Evolutionary conservation across 495 filamentous ascomycete species (phyloP).

Genomic region (Letharia columbiana): DNA sequence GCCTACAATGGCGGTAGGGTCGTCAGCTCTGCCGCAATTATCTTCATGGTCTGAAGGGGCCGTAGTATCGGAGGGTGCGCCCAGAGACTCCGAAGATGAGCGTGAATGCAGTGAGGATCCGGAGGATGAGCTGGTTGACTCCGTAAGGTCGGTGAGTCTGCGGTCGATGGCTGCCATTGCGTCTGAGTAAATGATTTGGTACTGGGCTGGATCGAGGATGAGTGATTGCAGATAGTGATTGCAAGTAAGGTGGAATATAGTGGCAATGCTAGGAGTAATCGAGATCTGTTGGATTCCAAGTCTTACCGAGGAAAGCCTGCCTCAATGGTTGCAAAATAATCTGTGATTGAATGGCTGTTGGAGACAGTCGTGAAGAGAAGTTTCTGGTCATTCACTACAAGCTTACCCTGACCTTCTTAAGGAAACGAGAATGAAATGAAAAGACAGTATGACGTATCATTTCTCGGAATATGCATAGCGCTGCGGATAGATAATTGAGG

Average conservation of each 20-base stretch:
- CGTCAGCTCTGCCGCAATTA: slow-evolving; percentile 1
- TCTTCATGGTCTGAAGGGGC: slow-evolving; percentile 8
- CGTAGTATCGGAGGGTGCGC: slow-evolving; percentile 14
- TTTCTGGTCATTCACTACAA: not conserved
- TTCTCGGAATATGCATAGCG: not conserved
- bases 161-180: slow-evolving; percentile 14
- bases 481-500: slow-evolving; percentile 7
- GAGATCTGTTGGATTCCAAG: slow-evolving; percentile 6
- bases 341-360: not conserved
- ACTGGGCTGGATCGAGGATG: not conserved
- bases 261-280: not conserved
- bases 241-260: not conserved
- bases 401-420: not conserved
- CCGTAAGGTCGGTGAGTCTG: slow-evolving; percentile 8
- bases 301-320: slow-evolving; percentile 1
- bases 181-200: not conserved
- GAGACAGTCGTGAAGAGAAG: not conserved
- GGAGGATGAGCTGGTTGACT: not conserved
- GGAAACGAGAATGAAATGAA: not conserved
- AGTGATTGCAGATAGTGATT: not conserved
- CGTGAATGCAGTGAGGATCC: slow-evolving; percentile 14
- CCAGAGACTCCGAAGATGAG: slow-evolving; percentile 14
- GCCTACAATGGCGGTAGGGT: slow-evolving; percentile 18
- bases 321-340: not conserved
- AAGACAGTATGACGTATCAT: slow-evolving; percentile 1